phyloP scores from a whole-genome alignment of 75 land plant species.

The Adiantum capillusveneris region DNA sequence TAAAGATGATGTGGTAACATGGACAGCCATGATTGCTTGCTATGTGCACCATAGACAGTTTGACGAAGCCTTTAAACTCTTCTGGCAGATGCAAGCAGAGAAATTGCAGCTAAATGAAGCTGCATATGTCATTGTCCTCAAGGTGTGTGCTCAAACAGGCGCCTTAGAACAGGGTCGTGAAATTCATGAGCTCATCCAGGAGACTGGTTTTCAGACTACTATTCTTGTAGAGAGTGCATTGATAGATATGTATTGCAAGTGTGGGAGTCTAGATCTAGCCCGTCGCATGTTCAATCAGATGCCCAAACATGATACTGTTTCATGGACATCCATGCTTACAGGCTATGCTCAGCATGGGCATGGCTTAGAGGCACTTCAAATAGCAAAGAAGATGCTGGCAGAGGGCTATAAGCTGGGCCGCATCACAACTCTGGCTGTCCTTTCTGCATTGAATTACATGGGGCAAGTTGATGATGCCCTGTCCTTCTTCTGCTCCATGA shows the following conservation, averaged over 20 bases:
- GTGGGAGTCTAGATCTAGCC: conserved; percentile 3
- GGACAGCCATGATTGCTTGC: conserved; percentile 75
- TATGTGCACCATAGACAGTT: conserved; percentile 45
- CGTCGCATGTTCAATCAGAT: neutral
- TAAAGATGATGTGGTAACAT: conserved; percentile 53
- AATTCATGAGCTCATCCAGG: neutral
- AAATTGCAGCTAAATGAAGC: conserved; percentile 20
- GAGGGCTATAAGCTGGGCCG: conserved; percentile 6
- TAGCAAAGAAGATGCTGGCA: conserved; percentile 9
- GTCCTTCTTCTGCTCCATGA: conserved; percentile 4
- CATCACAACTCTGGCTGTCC: conserved; percentile 12
- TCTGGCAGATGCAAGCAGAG: conserved; percentile 39
- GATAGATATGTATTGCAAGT: conserved; percentile 9
- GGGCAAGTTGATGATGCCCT: conserved; percentile 13
- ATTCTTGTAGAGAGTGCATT: neutral
- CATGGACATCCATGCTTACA: conserved; percentile 3
- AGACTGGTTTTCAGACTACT: neutral
- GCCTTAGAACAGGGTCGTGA: neutral
- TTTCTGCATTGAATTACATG: conserved; percentile 14
- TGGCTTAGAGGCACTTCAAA: conserved; percentile 12
- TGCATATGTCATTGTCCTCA: conserved; percentile 1
- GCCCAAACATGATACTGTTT: neutral
- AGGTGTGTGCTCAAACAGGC: neutral
- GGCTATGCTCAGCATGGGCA: conserved; percentile 11
- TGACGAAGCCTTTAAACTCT: conserved; percentile 49